Base-by-base conservation (phyloP, 306 rosid species). In the Ochetophila trinervis region DNA sequence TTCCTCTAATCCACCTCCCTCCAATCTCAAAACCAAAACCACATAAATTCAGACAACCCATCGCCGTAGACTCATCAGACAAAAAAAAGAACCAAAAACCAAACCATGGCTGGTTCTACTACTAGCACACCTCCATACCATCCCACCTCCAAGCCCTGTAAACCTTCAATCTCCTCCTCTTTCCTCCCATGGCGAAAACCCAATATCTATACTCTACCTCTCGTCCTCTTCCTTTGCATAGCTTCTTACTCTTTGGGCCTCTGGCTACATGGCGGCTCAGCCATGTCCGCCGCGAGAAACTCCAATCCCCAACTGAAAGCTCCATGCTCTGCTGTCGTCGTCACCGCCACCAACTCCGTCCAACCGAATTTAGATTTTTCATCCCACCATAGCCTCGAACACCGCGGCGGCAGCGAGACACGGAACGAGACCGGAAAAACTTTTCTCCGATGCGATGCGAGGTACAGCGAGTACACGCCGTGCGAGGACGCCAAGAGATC, bases 391-490 rank as follows among this genome's bases (percentile, higher is more conserved):
- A 68, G 53, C 70, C 57, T 68, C 53, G 53, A 82, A 52, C 49
- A 5, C 48, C 6, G 59, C 32, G 0, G 17, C 48, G 8, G 59
- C 32, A 0, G 17, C 13, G 0, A 52, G 8, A 36, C 30, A 8
- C 6, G 49, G 0, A 4, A 23, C 17, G 9, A 34, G 6, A 0
- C 22, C 6, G 16, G 20, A 0, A 70, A 4, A 30, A 37, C 13
- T 11, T 82, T 20, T 75, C 85, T 85, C 20, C 71, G 83, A 0
- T 86, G 97, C 52, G 63, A 55, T 71, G 62, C 14, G 2, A 24
- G 42, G n/a, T 61, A 72, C 72, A 74, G 84, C 72, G 96, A 91
- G 76, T 86, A 91, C 87, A 91, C 97, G 0, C 96, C 97, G 0
- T 88, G 97, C 61, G 82, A 91, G 74, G 95, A 91, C 80, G 67